These are phyloP conservation scores for Cerrena zonata DNA, from an alignment of 1,284 basidiomycete genomes.

Conservation along the genomic window DNA sequence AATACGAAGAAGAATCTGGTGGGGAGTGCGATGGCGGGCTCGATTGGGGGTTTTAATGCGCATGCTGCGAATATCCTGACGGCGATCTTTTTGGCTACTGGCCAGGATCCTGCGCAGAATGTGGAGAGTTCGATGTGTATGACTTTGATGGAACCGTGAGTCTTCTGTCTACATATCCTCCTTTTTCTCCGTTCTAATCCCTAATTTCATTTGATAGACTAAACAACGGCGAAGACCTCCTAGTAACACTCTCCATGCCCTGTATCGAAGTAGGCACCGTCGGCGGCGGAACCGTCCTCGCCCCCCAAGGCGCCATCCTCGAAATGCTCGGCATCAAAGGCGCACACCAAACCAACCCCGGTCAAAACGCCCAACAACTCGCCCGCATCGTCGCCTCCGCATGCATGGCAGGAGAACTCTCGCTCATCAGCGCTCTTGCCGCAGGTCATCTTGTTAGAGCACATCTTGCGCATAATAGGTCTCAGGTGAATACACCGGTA, in stretches of 20 bases:
- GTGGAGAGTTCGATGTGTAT: conserved; percentile 98
- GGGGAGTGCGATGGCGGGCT: conserved; percentile 96
- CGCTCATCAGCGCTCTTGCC: conserved; percentile 82
- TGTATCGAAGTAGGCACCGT: conserved; percentile 95
- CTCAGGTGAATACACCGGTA: conserved; percentile 62
- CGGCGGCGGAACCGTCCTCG: conserved; percentile 89
- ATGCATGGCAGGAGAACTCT: conserved; percentile 93
- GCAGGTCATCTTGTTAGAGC: conserved; percentile 88
- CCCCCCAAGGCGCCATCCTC: conserved; percentile 83
- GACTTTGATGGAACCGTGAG: conserved; percentile 95
- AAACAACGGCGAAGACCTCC: conserved; percentile 85
- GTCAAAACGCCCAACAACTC: conserved; percentile 80
- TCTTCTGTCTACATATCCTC: too few relatives aligned
- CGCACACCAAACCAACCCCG: conserved; percentile 77
- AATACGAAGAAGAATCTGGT: conserved; percentile 98
- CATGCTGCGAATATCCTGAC: conserved; percentile 98
- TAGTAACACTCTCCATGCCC: conserved; percentile 91
- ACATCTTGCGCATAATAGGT: conserved; percentile 82
- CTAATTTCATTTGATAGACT: conserved; percentile 40
- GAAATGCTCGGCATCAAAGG: conserved; percentile 89
- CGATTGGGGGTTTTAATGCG: conserved; percentile 96
- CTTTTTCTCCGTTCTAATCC: too few relatives aligned
- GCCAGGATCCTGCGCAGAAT: conserved; percentile 98
- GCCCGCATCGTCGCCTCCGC: conserved; percentile 83
- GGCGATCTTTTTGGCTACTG: conserved; percentile 91